Percentiles rank a stretch among this genome's conserved stretches.
Evolutionary conservation across 2,329 filamentous ascomycete genomes (phyloP).

Genomic region (Exophiala aquamarina): DNA sequence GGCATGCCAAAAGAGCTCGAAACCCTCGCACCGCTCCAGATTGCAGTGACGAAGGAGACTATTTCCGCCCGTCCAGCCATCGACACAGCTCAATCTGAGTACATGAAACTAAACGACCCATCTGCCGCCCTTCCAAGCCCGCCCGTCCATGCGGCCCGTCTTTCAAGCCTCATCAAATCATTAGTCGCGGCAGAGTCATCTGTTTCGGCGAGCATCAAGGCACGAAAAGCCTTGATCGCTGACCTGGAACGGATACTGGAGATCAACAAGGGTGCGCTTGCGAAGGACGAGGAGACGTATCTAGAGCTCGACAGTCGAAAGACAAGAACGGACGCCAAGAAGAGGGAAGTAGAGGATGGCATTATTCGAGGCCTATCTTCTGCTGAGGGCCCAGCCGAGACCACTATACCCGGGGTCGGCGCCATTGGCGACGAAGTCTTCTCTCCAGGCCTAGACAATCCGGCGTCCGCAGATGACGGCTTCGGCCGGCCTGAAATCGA

Average conservation of each 20-base stretch:
- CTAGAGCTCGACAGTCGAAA: constrained; percentile 66
- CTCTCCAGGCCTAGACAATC: constrained; percentile 4
- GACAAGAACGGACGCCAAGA: constrained; percentile 73
- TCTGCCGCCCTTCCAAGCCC: constrained; percentile 69
- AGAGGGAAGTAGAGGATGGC: constrained; percentile 82
- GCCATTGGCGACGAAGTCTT: constrained; percentile 33
- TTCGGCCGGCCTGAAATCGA: constrained; percentile 26
- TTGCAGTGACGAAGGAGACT: constrained; percentile 70
- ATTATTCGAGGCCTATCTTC: constrained; percentile 82
- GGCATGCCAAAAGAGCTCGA: constrained; percentile 72
- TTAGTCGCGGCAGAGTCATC: constrained; percentile 86
- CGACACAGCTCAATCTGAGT: constrained; percentile 75
- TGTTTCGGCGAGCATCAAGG: constrained; percentile 85
- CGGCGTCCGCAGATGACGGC: constrained; percentile 6
- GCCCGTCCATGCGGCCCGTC: constrained; percentile 85
- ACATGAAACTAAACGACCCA: constrained; percentile 77
- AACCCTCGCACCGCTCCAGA: constrained; percentile 71
- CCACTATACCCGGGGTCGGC: constrained; percentile 36
- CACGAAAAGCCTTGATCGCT: constrained; percentile 72
- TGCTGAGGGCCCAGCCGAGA: constrained; percentile 52
- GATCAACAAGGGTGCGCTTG: constrained; percentile 67
- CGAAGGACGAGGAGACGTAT: constrained; percentile 67
- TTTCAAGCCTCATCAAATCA: constrained; percentile 86
- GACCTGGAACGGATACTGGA: constrained; percentile 81
- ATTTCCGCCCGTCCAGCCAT: constrained; percentile 66